phyloP scores from a whole-genome alignment of 140 eudicot genomes.

The Flaveria floridana region DNA sequence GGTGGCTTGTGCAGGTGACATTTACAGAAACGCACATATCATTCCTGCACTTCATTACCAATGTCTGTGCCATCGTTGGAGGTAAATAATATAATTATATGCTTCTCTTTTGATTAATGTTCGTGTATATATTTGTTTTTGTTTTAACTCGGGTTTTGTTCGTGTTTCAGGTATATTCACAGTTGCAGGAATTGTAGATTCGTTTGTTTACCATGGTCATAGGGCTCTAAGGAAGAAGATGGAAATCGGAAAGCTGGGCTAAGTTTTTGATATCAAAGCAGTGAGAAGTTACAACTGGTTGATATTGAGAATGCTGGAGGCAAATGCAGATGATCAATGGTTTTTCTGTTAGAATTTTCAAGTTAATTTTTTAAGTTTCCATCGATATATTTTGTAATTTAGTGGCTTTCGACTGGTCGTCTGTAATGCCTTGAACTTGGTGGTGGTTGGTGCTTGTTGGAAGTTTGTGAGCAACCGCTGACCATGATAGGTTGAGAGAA shows the following conservation, averaged over 20 bases:
- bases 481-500: conserved; percentile 23
- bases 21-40: conserved; percentile 66
- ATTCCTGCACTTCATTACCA: conserved; percentile 85
- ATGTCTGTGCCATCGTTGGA: conserved; percentile 95
- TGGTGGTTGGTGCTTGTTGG: conserved; percentile 18
- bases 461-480: conserved; percentile 22
- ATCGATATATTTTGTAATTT: conserved; percentile 31
- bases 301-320: conserved; percentile 24
- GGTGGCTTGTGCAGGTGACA: conserved; percentile 69
- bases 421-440: conserved; percentile 32
- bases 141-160: not conserved
- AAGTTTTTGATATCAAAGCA: conserved; percentile 22
- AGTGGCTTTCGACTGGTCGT: conserved; percentile 33
- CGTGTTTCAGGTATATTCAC: conserved; percentile 52
- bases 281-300: conserved; percentile 15
- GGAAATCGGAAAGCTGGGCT: conserved; percentile 61
- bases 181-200: conserved; percentile 68
- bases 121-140: not conserved
- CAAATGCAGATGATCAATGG: conserved; percentile 27
- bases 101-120: not conserved
- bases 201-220: conserved; percentile 64
- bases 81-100: conserved; percentile 44
- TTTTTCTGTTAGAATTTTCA: conserved; percentile 29
- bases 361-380: conserved; percentile 23
- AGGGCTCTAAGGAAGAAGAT: conserved; percentile 68